Base-by-base conservation (phyloP, 768 basidiomycete species). In the Tephrocybe sp. region DNA sequence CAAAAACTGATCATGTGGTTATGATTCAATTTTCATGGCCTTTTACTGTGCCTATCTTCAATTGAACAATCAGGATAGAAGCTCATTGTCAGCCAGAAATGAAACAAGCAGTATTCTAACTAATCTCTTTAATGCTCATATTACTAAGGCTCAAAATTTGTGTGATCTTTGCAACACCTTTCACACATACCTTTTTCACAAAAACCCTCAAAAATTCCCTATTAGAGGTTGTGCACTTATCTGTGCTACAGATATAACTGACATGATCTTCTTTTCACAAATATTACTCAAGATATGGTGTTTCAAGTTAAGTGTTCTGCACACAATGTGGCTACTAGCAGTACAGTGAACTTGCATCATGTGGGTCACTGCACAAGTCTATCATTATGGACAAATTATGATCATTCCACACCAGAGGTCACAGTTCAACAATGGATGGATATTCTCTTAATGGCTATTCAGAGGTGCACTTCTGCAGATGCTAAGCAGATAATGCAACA, bases 331-430 rank as follows among this genome's bases (percentile, higher is more conserved):
- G 21, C 37, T 25, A 21, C 59, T 65, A 1, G 44, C 64, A 5
- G 34, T 47, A n/a, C n/a, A 24, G 47, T 56, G 13, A 45, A 47
- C 24, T 60, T 66, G 28, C 58, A 65, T 37, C 54, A 57, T 0
- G 63, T 69, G 65, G 54, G 59, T 36, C 37, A 34, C 13, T 62
- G 64, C 42, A 28, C 40, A 1, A 53, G 32, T 7, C 26, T 34
- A 7, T 1, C 24, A 5, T 3, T 46, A 15, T 46, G 44, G 35
- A 12, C 5, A 6, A 12, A 4, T 22, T 44, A 16, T 1, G 19
- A 42, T 19, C 40, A 15, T 28, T 2, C n/a, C n/a, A n/a, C n/a
- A n/a, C n/a, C 4, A n/a, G 1, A 16, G 8, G 22, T 18, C 13
- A 28, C 41, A 19, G 13, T 18, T 9, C 28, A 43, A 19, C n/a